These are phyloP conservation scores for Agaricales sp. DNA, from an alignment of 1,284 basidiomycete species.

Conservation along the genomic window DNA sequence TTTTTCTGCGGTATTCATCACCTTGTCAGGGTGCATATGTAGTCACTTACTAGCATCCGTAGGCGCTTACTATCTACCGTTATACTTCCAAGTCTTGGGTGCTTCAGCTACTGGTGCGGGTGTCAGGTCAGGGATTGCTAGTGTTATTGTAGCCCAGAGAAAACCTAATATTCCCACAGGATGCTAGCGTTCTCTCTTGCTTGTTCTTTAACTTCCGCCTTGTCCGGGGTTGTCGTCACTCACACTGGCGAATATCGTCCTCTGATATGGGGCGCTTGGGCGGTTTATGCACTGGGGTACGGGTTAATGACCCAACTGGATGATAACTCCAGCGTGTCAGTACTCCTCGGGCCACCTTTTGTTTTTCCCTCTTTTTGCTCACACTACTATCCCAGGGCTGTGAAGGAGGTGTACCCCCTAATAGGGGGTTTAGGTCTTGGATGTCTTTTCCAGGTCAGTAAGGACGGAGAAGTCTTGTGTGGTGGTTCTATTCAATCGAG, in stretches of 20 bases:
- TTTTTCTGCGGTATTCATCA: constrained; percentile 43
- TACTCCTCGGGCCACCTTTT: too few species aligned
- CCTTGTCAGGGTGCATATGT: constrained; percentile 5
- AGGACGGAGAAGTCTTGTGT: constrained; percentile 5
- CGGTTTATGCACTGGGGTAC: constrained; percentile 46
- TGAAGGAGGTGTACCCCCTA: constrained; percentile 50
- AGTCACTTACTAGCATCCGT: constrained; percentile 4
- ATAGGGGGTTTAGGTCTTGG: constrained; percentile 53
- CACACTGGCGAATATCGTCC: constrained; percentile 52
- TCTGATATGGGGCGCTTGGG: constrained; percentile 51
- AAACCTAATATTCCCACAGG: constrained; percentile 22
- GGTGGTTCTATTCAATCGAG: not conserved
- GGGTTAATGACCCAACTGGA: constrained; percentile 53
- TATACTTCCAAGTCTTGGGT: constrained; percentile 76
- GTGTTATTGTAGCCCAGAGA: constrained; percentile 1
- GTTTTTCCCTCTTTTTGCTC: not conserved
- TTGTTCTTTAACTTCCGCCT: constrained; percentile 42
- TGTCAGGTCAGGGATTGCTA: constrained; percentile 36
- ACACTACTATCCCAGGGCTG: constrained; percentile 30
- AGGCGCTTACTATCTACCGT: constrained; percentile 63
- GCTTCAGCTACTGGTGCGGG: constrained; percentile 68
- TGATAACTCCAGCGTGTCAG: constrained; percentile 21
- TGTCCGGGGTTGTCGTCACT: constrained; percentile 51
- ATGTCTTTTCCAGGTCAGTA: constrained; percentile 48
- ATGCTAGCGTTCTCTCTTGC: constrained; percentile 73